A percentile compares a stretch with the other conserved stretches of the same genome.
These are phyloP conservation scores for Rusavskia elegans DNA, from an alignment of 495 filamentous ascomycete species.

Conservation along the genomic window DNA sequence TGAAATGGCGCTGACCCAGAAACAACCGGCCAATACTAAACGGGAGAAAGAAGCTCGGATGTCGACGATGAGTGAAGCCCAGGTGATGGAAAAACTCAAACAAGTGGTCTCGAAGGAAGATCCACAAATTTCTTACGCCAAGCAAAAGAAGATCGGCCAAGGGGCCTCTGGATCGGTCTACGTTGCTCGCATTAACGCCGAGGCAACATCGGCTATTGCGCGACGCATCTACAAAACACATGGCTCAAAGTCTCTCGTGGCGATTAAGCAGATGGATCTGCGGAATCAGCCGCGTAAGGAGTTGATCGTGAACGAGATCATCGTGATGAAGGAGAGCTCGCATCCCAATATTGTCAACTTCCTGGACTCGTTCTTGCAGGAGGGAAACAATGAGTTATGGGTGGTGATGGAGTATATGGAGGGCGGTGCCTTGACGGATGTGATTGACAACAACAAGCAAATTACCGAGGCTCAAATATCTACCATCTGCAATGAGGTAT, in stretches of 20 bases:
- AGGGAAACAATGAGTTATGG: slow-evolving; percentile 86
- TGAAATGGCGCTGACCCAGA: slow-evolving; percentile 63
- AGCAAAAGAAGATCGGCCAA: slow-evolving; percentile 98
- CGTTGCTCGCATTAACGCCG: slow-evolving; percentile 80
- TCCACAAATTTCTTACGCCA: slow-evolving; percentile 82
- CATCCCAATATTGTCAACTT: slow-evolving; percentile 99
- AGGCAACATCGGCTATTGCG: slow-evolving; percentile 48
- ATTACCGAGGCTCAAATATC: slow-evolving; percentile 95
- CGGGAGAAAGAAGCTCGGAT: slow-evolving; percentile 85
- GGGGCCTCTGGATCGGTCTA: slow-evolving; percentile 96
- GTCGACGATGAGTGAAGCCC: slow-evolving; percentile 90
- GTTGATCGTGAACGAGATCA: slow-evolving; percentile 96
- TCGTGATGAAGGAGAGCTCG: slow-evolving; percentile 98
- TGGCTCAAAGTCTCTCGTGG: slow-evolving; percentile 65
- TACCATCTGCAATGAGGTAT: slow-evolving; percentile 89
- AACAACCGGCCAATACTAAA: slow-evolving; percentile 41
- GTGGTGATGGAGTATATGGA: slow-evolving; percentile 99
- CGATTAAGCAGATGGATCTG: slow-evolving; percentile 99
- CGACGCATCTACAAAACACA: slow-evolving; percentile 50
- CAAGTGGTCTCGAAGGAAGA: slow-evolving; percentile 88
- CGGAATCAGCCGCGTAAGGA: slow-evolving; percentile 95
- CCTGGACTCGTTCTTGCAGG: slow-evolving; percentile 88
- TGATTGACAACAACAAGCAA: slow-evolving; percentile 87
- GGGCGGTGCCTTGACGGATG: slow-evolving; percentile 90
- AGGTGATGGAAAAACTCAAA: slow-evolving; percentile 89